phyloP scores from a whole-genome alignment of 2,329 filamentous ascomycete genomes.

The Ophiostoma triangulosporum region DNA sequence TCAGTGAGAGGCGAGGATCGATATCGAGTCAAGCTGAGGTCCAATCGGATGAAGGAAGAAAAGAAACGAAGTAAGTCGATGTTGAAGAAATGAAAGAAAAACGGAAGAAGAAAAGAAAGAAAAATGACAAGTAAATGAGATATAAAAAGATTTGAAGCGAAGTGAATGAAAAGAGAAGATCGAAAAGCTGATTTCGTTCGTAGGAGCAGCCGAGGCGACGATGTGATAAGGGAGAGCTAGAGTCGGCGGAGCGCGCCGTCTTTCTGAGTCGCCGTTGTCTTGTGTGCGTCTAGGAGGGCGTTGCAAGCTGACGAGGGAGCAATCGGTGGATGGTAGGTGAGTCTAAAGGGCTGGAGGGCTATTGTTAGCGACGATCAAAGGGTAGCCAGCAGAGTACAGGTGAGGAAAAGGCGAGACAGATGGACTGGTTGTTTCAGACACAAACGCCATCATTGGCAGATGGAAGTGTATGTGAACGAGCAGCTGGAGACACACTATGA shows the following conservation, averaged over 20 bases:
- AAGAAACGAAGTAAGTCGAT: background rate
- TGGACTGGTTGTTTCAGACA: too few relatives aligned
- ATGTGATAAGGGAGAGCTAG: background rate
- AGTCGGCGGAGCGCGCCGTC: too few relatives aligned
- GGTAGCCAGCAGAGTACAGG: background rate
- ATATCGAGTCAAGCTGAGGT: background rate
- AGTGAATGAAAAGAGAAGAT: too few relatives aligned
- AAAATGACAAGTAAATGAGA: background rate
- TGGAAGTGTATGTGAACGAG: too few relatives aligned
- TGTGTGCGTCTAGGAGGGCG: background rate
- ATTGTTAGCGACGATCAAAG: background rate
- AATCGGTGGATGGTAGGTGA: background rate
- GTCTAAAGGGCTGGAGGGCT: background rate
- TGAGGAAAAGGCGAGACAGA: too few relatives aligned
- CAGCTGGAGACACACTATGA: too few relatives aligned
- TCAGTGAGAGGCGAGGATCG: background rate
- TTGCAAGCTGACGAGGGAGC: constrained; percentile 2
- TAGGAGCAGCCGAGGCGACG: background rate
- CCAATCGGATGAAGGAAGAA: background rate
- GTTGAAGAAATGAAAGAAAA: background rate
- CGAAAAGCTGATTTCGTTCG: too few relatives aligned
- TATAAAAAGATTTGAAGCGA: background rate
- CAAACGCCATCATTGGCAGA: too few relatives aligned
- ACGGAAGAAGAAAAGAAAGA: background rate
- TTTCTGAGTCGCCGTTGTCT: background rate